phyloP scores from a whole-genome alignment of 169 alveolate species.

The Neospora caninum region DNA sequence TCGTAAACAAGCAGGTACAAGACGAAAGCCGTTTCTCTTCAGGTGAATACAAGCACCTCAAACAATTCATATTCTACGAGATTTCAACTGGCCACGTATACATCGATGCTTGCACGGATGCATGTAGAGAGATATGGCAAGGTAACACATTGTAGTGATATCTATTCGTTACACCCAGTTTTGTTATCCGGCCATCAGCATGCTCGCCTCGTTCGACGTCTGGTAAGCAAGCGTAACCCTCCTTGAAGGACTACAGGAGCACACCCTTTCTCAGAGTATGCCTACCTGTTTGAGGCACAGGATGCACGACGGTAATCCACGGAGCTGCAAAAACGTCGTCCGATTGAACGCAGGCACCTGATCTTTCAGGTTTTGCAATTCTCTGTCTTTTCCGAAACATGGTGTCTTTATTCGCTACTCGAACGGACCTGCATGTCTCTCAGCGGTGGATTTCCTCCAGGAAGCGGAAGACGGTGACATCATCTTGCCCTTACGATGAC shows the following conservation, averaged over 20 bases:
- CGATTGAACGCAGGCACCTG: neutral
- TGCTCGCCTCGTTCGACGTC: slow-evolving; percentile 31
- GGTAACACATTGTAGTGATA: neutral
- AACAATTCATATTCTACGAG: neutral
- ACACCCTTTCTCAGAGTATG: neutral
- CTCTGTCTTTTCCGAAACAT: neutral
- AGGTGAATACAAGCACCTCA: slow-evolving; percentile 41
- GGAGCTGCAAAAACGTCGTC: neutral
- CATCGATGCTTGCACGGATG: slow-evolving; percentile 1
- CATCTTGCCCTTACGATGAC: neutral
- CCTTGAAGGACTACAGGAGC: neutral
- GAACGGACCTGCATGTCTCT: neutral
- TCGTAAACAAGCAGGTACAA: neutral
- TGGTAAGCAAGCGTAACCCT: neutral
- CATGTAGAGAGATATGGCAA: neutral
- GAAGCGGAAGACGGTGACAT: neutral
- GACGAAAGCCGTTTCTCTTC: neutral
- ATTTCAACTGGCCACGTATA: neutral
- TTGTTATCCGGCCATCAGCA: neutral
- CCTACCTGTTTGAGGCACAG: neutral
- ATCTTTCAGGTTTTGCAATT: slow-evolving; percentile 16
- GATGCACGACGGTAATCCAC: neutral
- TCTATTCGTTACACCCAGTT: too few relatives aligned
- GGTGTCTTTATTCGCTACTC: slow-evolving; percentile 12
- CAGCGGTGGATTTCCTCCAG: neutral